Base-by-base conservation (phyloP, 1,284 basidiomycete species). In the Athelia psychrophila region DNA sequence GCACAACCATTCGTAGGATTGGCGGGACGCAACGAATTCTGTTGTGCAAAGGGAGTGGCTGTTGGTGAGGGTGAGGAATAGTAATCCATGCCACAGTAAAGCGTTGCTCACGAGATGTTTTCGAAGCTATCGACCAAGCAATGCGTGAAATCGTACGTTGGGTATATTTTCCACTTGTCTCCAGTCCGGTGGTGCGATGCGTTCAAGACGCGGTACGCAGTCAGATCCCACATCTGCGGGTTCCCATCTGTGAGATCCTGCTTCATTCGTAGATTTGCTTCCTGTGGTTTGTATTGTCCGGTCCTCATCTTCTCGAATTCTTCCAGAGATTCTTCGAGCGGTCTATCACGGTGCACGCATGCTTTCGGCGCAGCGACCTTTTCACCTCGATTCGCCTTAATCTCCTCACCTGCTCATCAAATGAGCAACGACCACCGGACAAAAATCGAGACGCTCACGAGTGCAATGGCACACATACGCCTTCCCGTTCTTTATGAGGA, bases 181-280 rank as follows among this genome's bases (percentile, higher is more conserved):
- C 86, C 87, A 0, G 97, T 99, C 25, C 97, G 86, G 68, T 99
- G 96, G 71, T 99, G 97, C 36, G 91, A 84, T 5, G 93, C 85
- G 50, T 91, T 81, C 54, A 99, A 80, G 42, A 98, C 93, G 32
- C 97, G 88, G 68, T 99, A 99, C 16, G 96, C 96, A 46, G 98
- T 93, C 52, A 98, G 72, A 72, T 99, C 97, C 97, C 97, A 99
- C 96, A 99, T 98, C 73, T 96, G 95, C 22, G 97, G 96, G 71
- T 99, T 99, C 12, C 91, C 91, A 55, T 93, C 91, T 49, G 84
- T 79, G 35, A 99, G 74, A 67, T 99, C 93, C 75, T 96, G 93
- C 75, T 99, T 99, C 97, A 99, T 99, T 45, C 97, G 85, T 49
- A 99, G 73, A 58, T 91, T 93, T 18, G 91, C 95, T 69, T 95